Evolutionary conservation across 345 rosid genomes (phyloP), one percentile per base, ranked within the genome.

Genomic region (Rhodomyrtus tomentosa): DNA sequence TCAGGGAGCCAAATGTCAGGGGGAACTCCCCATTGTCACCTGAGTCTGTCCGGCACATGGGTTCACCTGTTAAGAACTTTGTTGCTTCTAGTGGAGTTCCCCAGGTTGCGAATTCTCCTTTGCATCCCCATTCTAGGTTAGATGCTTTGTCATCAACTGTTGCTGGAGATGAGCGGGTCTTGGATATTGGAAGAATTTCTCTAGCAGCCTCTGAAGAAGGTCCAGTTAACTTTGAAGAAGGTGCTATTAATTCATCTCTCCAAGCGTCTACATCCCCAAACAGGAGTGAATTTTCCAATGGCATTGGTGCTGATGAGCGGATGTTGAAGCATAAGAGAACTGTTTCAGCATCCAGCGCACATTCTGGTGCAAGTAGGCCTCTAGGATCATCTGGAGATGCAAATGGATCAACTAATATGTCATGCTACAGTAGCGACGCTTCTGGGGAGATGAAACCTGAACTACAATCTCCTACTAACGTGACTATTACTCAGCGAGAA

Each of bases 401-500:
- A 38, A 91, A 90, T 84, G 98, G 93, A 58, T 91, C 95, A 73
- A 89, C 92, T 85, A 93, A 92, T 87, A 88, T 90, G 49, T 85
- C 90, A 68, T 90, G 93, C 84, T 90, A 93, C 89, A 90, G 92
- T 85, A 96, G 92, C 86, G 99, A 96, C 84, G 89, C 88, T 84
- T 98, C 98, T 80, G 96, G 95, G 79, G 99, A 95, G 90, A 89
- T 93, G 54, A 94, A 92, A 89, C 50, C 92, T 48, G 93, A 92
- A 81, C 83, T 91, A 48, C 91, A 79, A 55, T 87, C 91, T 82
- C 80, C 95, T 74, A 50, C 91, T 84, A 85, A 89, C 3, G 55
- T 89, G 81, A 86, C 88, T 84, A 84, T 89, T 42, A 51, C 93
- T 2, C 90, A 59, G 72, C 92, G 92, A 56, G 98, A 95, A 83